A percentile compares a stretch with the other conserved stretches of the same genome.
These are phyloP conservation scores for Boletus sp. DNA, from an alignment of 1,284 basidiomycete genomes.

Conservation along the genomic window DNA sequence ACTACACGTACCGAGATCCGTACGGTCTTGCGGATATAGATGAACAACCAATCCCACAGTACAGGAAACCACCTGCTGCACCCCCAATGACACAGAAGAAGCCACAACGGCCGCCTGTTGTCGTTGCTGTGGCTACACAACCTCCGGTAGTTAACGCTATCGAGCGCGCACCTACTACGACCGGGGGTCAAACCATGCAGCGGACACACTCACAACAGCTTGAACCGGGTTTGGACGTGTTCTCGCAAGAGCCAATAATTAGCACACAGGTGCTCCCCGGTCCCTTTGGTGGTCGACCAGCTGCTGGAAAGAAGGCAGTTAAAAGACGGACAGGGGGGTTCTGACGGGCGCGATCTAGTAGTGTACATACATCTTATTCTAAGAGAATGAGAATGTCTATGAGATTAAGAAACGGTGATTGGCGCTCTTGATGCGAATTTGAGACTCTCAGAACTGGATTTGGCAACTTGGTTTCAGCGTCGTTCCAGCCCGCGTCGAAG, in stretches of 20 bases:
- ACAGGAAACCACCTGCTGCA: slow-evolving; percentile 12
- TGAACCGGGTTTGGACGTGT: slow-evolving; percentile 15
- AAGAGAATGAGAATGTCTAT: too few relatives aligned
- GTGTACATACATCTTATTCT: too few relatives aligned
- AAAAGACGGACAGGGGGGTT: slow-evolving; percentile 78
- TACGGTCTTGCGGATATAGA: slow-evolving; percentile 40
- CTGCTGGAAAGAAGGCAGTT: slow-evolving; percentile 43
- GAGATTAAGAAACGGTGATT: slow-evolving; percentile 5
- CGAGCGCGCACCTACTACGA: slow-evolving; percentile 5
- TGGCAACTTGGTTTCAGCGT: slow-evolving; percentile 23
- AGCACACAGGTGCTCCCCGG: slow-evolving; percentile 74
- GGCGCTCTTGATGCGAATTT: slow-evolving; percentile 3
- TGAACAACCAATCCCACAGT: slow-evolving; percentile 13
- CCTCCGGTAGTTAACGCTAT: slow-evolving; percentile 16
- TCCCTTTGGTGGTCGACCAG: slow-evolving; percentile 60
- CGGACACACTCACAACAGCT: slow-evolving; percentile 16
- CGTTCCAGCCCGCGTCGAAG: background rate
- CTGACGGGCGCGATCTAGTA: slow-evolving; percentile 33
- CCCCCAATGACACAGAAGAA: slow-evolving; percentile 20
- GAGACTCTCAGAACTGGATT: slow-evolving; percentile 15
- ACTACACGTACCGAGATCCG: slow-evolving; percentile 52
- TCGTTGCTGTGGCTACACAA: slow-evolving; percentile 30
- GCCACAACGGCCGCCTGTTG: slow-evolving; percentile 34
- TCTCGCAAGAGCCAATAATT: slow-evolving; percentile 46
- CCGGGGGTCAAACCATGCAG: slow-evolving; percentile 8